Base-by-base conservation (phyloP, 108 stramenopile genomes). In the Fistulifera pelliculosa region DNA sequence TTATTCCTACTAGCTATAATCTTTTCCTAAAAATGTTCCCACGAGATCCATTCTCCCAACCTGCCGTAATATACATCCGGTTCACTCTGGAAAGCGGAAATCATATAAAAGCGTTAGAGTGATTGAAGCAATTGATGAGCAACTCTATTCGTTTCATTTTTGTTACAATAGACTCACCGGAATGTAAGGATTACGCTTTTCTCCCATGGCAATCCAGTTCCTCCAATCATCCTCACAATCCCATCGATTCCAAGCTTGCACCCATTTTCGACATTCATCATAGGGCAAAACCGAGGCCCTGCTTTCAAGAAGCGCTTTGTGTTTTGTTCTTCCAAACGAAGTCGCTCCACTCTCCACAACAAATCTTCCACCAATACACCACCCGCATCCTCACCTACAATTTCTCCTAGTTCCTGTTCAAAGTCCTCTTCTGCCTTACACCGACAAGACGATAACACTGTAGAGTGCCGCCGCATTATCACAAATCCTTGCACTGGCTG, bases 51-150 rank as follows among this genome's bases (percentile, higher is more conserved):
- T 38, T 84, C 64, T 19, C 83, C 81, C 11, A 64, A 60, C 40
- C 52, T 49, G 0, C 70, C 74, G 54, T 82, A 89, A 62, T 89
- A 89, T 56, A 84, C 76, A 27, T 89, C 83, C 0, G 87, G 87
- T n/a, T 70, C 44, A 27, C 71, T 72, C 13, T n/a, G n/a, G n/a
- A n/a, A n/a, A n/a, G n/a, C n/a, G n/a, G n/a, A n/a, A n/a, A n/a
- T n/a, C n/a, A n/a, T n/a, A n/a, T n/a, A n/a, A n/a, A n/a, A n/a
- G n/a, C n/a, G n/a, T n/a, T n/a, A n/a, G n/a, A n/a, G n/a, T n/a
- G n/a, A n/a, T n/a, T n/a, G n/a, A n/a, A n/a, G n/a, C n/a, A n/a
- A n/a, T n/a, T n/a, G n/a, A n/a, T n/a, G n/a, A n/a, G n/a, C n/a
- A n/a, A n/a, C n/a, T n/a, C n/a, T n/a, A n/a, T n/a, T n/a, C n/a